These are phyloP conservation scores for Lecanosticta acicola DNA, from an alignment of 2,329 filamentous ascomycete species.

Conservation along the genomic window DNA sequence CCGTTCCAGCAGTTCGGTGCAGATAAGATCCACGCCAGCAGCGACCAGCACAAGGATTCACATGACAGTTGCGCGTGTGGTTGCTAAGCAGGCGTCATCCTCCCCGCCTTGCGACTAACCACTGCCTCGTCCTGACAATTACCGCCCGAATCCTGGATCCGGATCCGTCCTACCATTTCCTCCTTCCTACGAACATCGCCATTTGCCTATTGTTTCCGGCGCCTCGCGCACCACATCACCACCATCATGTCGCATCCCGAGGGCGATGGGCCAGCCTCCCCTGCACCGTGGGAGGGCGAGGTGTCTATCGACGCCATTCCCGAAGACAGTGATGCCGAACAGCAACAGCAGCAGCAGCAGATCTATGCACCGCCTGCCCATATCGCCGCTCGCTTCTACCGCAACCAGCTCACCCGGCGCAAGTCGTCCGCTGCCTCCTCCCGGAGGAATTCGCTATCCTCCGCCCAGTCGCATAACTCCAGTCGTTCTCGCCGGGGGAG, in stretches of 20 bases:
- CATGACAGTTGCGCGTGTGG: neutral
- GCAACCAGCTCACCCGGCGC: slow-evolving; percentile 53
- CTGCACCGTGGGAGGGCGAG: slow-evolving; percentile 1
- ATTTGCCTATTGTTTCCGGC: neutral
- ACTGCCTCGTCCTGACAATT: neutral
- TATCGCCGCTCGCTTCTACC: slow-evolving; percentile 73
- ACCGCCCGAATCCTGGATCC: neutral
- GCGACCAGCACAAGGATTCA: neutral
- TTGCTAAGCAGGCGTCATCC: neutral
- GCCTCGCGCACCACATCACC: neutral
- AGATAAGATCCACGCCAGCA: neutral
- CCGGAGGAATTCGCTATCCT: slow-evolving; percentile 73
- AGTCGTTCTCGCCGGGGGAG: slow-evolving; percentile 49
- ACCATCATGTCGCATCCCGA: slow-evolving; percentile 11
- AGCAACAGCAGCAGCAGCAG: slow-evolving; percentile 12
- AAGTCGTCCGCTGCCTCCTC: slow-evolving; percentile 74
- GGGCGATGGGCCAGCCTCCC: neutral
- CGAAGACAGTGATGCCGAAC: slow-evolving; percentile 9
- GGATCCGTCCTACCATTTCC: neutral
- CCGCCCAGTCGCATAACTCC: slow-evolving; percentile 62
- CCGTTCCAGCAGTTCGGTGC: neutral
- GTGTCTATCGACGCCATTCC: neutral
- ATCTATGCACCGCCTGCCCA: slow-evolving; percentile 64
- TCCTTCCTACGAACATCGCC: neutral
- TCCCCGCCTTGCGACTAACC: neutral